These are phyloP conservation scores for Metschnikowia reukaufii DNA, from an alignment of 805 yeast genomes.

Conservation along the genomic window DNA sequence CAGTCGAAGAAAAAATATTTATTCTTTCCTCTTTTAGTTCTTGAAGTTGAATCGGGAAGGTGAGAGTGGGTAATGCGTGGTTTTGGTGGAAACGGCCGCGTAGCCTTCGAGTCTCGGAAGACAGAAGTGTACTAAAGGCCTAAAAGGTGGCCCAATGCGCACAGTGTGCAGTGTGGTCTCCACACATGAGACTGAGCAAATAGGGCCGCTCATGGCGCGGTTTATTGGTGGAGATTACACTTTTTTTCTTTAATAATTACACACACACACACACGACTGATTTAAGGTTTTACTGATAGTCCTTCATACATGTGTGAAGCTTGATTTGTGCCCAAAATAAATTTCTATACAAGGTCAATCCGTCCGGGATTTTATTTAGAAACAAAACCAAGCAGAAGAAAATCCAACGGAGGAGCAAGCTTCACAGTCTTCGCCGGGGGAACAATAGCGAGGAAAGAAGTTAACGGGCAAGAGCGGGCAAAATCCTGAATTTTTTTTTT, in stretches of 20 bases:
- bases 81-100: background rate
- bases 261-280: background rate
- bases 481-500: too few relatives aligned
- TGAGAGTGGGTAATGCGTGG: constrained; percentile 4
- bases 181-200: background rate
- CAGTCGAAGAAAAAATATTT: too few relatives aligned
- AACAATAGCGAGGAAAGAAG: too few relatives aligned
- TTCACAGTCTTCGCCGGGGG: too few relatives aligned
- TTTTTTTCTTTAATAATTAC: background rate
- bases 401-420: too few relatives aligned
- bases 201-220: background rate
- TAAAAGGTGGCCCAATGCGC: background rate
- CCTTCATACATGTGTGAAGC: too few relatives aligned
- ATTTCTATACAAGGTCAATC: too few relatives aligned
- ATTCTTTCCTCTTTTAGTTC: background rate
- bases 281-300: too few relatives aligned
- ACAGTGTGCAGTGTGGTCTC: background rate
- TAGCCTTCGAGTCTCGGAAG: background rate
- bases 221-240: background rate
- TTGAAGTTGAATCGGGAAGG: background rate
- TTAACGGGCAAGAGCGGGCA: too few relatives aligned
- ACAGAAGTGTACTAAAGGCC: background rate
- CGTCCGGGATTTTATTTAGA: too few relatives aligned
- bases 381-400: too few relatives aligned
- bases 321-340: too few relatives aligned